Evolutionary conservation across 108 stramenopile species (phyloP).

Genomic region (Pseudonitzschia pungens): DNA sequence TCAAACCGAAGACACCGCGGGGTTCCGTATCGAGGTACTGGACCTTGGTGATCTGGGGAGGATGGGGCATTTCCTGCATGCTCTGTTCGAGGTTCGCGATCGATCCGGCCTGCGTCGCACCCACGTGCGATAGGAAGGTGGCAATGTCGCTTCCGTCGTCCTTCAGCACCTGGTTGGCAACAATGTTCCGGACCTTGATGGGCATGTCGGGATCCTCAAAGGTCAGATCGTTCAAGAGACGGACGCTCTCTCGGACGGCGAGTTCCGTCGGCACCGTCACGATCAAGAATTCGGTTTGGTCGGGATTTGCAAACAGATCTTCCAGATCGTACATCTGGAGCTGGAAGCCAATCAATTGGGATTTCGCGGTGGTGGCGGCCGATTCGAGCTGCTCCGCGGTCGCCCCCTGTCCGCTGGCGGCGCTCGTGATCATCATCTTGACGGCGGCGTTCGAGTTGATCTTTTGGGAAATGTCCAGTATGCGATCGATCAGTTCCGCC

Average conservation of each 20-base stretch:
- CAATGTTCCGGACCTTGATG: slow-evolving; percentile 80
- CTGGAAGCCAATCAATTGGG: slow-evolving; percentile 77
- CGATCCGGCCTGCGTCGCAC: slow-evolving; percentile 37
- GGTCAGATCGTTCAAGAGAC: slow-evolving; percentile 84
- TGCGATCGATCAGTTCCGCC: slow-evolving; percentile 79
- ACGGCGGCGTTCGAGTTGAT: slow-evolving; percentile 73
- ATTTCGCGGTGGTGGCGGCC: slow-evolving; percentile 67
- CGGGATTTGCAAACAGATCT: slow-evolving; percentile 80
- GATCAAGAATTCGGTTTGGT: slow-evolving; percentile 88
- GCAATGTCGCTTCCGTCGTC: slow-evolving; percentile 51
- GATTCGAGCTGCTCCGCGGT: slow-evolving; percentile 59
- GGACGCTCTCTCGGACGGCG: slow-evolving; percentile 81
- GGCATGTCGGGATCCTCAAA: slow-evolving; percentile 87
- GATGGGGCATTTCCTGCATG: slow-evolving; percentile 23
- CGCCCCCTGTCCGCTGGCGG: slow-evolving; percentile 25
- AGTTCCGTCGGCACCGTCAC: slow-evolving; percentile 89
- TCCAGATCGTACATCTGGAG: slow-evolving; percentile 89
- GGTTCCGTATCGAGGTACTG: slow-evolving; percentile 81
- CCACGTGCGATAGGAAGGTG: slow-evolving; percentile 42
- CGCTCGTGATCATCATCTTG: slow-evolving; percentile 54
- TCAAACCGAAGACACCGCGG: slow-evolving; percentile 85
- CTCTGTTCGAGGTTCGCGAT: slow-evolving; percentile 40
- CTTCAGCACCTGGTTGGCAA: slow-evolving; percentile 85
- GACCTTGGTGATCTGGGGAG: slow-evolving; percentile 63
- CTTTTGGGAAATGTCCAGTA: slow-evolving; percentile 65